phyloP scores from a whole-genome alignment of 1,139 yeast species.

The Candida sanyaensis region DNA sequence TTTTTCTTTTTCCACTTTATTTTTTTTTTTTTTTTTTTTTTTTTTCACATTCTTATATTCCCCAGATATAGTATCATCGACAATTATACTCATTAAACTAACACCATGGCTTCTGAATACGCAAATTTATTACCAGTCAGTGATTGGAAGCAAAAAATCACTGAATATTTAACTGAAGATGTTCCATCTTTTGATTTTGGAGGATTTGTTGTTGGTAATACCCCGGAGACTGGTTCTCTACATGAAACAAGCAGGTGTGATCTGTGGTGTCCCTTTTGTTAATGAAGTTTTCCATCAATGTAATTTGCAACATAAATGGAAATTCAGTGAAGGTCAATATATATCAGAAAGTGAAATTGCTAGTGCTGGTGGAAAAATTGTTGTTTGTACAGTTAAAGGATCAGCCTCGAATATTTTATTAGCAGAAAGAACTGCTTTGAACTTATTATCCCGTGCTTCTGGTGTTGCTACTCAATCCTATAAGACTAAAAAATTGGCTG shows the following conservation, averaged over 20 bases:
- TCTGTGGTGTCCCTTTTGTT: slow-evolving; percentile 92
- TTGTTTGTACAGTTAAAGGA: slow-evolving; percentile 79
- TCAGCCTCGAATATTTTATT: slow-evolving; percentile 76
- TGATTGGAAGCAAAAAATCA: slow-evolving; percentile 75
- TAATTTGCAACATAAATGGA: slow-evolving; percentile 71
- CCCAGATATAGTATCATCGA: background rate
- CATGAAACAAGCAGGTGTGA: slow-evolving; percentile 78
- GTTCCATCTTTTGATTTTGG: slow-evolving; percentile 95
- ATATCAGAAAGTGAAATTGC: slow-evolving; percentile 46
- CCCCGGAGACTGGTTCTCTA: slow-evolving; percentile 69
- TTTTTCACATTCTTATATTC: background rate
- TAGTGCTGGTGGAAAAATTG: slow-evolving; percentile 53
- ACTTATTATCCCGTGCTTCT: slow-evolving; percentile 77
- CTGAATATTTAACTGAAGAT: slow-evolving; percentile 79
- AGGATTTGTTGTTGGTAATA: slow-evolving; percentile 89
- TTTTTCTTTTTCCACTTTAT: too few species aligned
- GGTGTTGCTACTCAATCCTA: slow-evolving; percentile 87
- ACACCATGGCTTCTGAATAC: slow-evolving; percentile 26
- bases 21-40: background rate
- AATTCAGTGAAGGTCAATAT: slow-evolving; percentile 63
- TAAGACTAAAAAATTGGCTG: slow-evolving; percentile 60
- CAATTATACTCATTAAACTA: background rate
- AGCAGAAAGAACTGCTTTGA: slow-evolving; percentile 86
- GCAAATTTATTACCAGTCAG: slow-evolving; percentile 68
- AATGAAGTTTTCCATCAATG: slow-evolving; percentile 83